Base-by-base conservation (phyloP, 106 monocot species). In the Dioscorea alata region DNA sequence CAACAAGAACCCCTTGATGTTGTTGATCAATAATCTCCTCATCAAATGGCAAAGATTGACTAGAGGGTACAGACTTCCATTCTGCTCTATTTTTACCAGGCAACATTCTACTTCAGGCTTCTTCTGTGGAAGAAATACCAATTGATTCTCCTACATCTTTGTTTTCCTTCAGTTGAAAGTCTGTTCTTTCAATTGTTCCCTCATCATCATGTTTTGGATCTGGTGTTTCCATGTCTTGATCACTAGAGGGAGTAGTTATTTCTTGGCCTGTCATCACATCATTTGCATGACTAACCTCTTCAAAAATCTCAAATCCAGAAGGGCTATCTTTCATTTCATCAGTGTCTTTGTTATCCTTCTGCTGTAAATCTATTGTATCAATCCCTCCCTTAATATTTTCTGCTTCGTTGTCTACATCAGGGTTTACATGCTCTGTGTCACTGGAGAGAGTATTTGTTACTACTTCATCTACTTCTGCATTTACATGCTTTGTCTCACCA, bases 201-300 rank as follows among this genome's bases (percentile, higher is more conserved):
- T 67, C 54, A 60, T 48, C 50, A 48, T 20, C 24, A 66, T 21
- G 16, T 48, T 61, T 53, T 28, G 33, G n/a, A 62, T 62, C 61
- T 13, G 60, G 28, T 5, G 69, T 5, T 35, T 74, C 50, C 31
- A 65, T 56, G 33, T 48, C 63, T 49, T 72, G 68, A 21, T 52
- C 57, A 28, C 48, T 20, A 57, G 23, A 14, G 50, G 17, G 4
- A 24, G 0, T 12, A 7, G 0, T 34, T 21, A 16, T 61, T 60
- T 15, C 67, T 54, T 51, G 18, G 10, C 50, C 70, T 23, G 24
- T 22, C 25, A 33, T 60, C 53, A 33, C 6, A 57, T 68, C 13
- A 4, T 56, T 24, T 68, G 12, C 34, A 56, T 63, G 63, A 75
- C 23, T 35, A 48, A 16, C 16, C 61, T 57, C 72, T 18, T 48